phyloP scores from a whole-genome alignment of 1,284 basidiomycete genomes.

The Ceratobasidium sp. region DNA sequence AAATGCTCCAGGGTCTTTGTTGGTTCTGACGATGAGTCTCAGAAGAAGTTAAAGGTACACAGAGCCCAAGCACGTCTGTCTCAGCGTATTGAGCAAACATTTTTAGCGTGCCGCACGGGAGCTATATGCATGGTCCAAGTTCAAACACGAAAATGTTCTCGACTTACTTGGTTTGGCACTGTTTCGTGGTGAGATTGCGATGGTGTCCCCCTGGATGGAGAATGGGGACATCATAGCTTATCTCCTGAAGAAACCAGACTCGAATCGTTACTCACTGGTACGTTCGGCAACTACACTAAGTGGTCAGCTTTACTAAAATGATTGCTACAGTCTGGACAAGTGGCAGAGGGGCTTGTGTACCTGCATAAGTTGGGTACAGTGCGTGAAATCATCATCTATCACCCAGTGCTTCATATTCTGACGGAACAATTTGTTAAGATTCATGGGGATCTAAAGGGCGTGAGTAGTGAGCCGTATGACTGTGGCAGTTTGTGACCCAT shows the following conservation, averaged over 20 bases:
- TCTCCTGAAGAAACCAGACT: background rate
- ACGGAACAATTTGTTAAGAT: background rate
- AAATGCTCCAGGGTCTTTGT: background rate
- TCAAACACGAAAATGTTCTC: background rate
- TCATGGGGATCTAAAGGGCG: constrained; percentile 6
- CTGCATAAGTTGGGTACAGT: background rate
- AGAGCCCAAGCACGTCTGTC: background rate
- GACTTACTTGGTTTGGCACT: background rate
- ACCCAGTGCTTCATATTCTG: too few species aligned
- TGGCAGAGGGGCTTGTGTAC: background rate
- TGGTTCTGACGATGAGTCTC: too few species aligned
- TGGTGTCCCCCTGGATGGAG: background rate
- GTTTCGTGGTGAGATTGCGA: background rate
- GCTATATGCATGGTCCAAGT: constrained; percentile 10
- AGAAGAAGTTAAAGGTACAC: background rate
- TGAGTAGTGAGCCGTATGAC: background rate
- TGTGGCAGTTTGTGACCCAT: background rate
- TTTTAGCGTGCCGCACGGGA: background rate
- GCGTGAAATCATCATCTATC: background rate
- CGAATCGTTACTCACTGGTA: background rate
- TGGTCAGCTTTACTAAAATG: too few species aligned
- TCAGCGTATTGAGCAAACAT: background rate
- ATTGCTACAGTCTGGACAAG: background rate
- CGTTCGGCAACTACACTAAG: background rate
- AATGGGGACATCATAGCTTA: background rate